A percentile compares a stretch with the other conserved stretches of the same genome.
Evolutionary conservation across 2,329 filamentous ascomycete species (phyloP).

Genomic region (Onygenales sp.): DNA sequence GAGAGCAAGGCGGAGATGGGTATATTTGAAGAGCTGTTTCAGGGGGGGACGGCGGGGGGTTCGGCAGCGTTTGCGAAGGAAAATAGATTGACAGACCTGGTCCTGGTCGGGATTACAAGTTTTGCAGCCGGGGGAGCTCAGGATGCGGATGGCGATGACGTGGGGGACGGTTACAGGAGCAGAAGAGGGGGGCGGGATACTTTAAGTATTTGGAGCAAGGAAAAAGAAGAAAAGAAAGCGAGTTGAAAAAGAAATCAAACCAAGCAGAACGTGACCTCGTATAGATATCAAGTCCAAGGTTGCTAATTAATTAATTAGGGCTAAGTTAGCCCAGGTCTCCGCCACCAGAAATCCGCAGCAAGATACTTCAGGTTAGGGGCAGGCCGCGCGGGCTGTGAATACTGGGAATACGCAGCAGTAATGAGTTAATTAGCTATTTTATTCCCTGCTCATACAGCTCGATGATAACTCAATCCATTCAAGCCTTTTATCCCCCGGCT

Average conservation of each 20-base stretch:
- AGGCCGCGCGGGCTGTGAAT: not conserved
- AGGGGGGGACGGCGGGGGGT: too few relatives aligned
- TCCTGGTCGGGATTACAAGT: too few relatives aligned
- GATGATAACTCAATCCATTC: too few relatives aligned
- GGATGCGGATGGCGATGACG: not conserved
- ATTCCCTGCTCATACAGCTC: too few relatives aligned
- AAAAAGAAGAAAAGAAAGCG: not conserved
- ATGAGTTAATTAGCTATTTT: too few relatives aligned
- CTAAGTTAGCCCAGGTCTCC: not conserved
- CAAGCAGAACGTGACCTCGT: not conserved
- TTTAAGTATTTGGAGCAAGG: not conserved
- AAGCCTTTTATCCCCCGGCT: too few relatives aligned
- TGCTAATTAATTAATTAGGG: not conserved
- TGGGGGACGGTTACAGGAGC: not conserved
- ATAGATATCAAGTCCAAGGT: not conserved
- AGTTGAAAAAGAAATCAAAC: not conserved
- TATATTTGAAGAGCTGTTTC: too few relatives aligned
- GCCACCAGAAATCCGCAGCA: not conserved
- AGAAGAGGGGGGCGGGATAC: too few relatives aligned
- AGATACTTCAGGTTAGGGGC: not conserved
- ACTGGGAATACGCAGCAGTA: too few relatives aligned
- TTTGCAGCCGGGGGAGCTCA: too few relatives aligned
- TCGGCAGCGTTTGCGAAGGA: too few relatives aligned
- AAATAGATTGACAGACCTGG: too few relatives aligned
- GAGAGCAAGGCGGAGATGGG: not conserved